Evolutionary conservation across 2,329 filamentous ascomycete genomes (phyloP).

Genomic region (Aspergillus thermomutatus): DNA sequence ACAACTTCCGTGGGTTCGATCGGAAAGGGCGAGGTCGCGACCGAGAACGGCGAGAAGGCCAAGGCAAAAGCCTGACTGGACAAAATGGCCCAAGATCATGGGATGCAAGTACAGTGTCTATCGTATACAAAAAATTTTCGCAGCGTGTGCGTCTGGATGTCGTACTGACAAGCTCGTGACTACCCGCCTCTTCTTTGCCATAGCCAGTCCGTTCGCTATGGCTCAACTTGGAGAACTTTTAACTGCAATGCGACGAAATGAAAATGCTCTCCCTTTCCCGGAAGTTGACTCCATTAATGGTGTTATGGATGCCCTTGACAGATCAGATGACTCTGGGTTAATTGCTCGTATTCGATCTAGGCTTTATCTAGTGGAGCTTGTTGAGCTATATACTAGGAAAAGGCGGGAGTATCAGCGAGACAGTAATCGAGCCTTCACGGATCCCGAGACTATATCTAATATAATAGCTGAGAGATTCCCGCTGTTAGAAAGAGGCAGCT

Average conservation of each 20-base stretch:
- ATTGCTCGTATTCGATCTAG: background rate
- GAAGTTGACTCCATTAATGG: background rate
- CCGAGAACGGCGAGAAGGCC: background rate
- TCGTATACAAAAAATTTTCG: background rate
- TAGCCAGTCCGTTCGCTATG: background rate
- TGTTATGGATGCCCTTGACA: background rate
- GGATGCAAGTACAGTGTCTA: background rate
- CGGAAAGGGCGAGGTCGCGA: too few species aligned
- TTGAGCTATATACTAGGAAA: background rate
- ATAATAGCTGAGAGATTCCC: background rate
- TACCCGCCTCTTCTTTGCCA: background rate
- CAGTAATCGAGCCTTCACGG: background rate
- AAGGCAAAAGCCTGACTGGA: background rate
- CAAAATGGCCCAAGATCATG: background rate
- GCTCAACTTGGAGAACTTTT: background rate
- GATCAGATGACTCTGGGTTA: background rate
- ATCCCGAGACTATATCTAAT: background rate
- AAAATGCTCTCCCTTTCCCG: background rate
- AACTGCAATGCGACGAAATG: background rate
- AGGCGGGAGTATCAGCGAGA: background rate
- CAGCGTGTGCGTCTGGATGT: background rate
- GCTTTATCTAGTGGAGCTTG: background rate
- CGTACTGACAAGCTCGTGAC: background rate
- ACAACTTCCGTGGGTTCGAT: too few species aligned
- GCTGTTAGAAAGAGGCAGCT: background rate